Evolutionary conservation across 805 yeast species (phyloP), one percentile per base, ranked within the genome.

Genomic region (Sugiyamaella marilandica): DNA sequence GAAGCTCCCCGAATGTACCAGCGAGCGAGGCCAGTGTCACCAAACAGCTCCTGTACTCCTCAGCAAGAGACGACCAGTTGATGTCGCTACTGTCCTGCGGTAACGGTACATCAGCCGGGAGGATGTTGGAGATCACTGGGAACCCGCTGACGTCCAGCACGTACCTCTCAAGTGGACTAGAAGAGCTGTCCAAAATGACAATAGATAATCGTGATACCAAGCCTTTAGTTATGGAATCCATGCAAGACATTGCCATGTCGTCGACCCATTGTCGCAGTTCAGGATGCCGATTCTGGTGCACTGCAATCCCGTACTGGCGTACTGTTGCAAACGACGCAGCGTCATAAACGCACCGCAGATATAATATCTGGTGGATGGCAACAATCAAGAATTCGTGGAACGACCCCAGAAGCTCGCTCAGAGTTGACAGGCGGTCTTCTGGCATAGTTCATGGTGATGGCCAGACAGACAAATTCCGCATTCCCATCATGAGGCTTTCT

Each of bases 311-410:
- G 58, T 77, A 77, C 31, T 75, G 70, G 21, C 73, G 71, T 2
- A 69, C 67, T 10, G 63, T 62, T 19, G 67, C 70, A 61, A 78
- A 86, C 0, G 83, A 71, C 47, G 71, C 75, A 1, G 53, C 60
- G 0, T 84, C 84, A 59, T 85, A 85, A 0, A 85, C 66, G 1
- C 67, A 62, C 45, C 82, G 74, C 47, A 76, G 67, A 62, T 77
- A 83, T 47, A 84, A 65, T 1, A 84, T 70, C 41, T 80, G 80
- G 54, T 83, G 84, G 9, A 79, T 61, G 69, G 78, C 74, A 0
- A 76, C 78, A 2, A 71, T 67, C 10, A 83, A 54, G 49, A 81
- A 76, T 60, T 81, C 85, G 29, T 76, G 66, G 5, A 82, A 48
- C 19, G 65, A 56, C 16, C 56, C 55, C 31, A 62, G 54, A 10